Evolutionary conservation across 257 asterid genomes (phyloP), one percentile per base, ranked within the genome.

Genomic region (Eucommia ulmoides): DNA sequence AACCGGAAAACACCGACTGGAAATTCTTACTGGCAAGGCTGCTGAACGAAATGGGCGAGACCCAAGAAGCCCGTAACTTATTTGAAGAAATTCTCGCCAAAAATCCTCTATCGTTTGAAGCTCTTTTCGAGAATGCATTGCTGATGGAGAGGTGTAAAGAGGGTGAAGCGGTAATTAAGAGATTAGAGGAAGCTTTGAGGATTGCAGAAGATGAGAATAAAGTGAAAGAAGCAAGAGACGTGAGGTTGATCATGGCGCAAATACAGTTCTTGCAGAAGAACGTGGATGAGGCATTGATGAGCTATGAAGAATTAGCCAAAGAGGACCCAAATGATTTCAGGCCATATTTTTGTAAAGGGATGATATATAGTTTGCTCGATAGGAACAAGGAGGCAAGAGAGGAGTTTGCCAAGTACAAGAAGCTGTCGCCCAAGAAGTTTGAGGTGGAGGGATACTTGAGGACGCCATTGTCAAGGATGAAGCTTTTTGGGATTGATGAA

Each of bases 301-400:
- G 74, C 46, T 88, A 75, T n/a, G 97, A 84, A 2, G 84, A 70
- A 65, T 82, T 88, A 16, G 74, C 51, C 41, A 72, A 53, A 47
- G 95, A 88, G 66, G 95, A 81, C 51, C 87, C 93, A 0, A 67
- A 78, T 20, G 95, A 88, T 77, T 88, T 84, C 52, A 73, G 95
- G 63, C 93, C 97, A 0, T 82, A 75, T 56, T 88, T 88, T 45
- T 88, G 95, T 45, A 88, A 78, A 78, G 97, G 97, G 45, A 70
- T 84, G 92, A 79, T 88, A 16, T 84, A 54, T 55, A 81, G 84
- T 54, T 68, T 84, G 65, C 66, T 79, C 62, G 88, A 79, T 58
- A 79, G 55, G 64, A 73, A 84, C 50, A 65, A 49, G 29, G 95
- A 88, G 68, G 95, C 93, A 11, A 65, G 71, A 64, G 83, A 79